These are phyloP conservation scores for Xylaria multiplex DNA, from an alignment of 2,329 filamentous ascomycete genomes.

Conservation along the genomic window DNA sequence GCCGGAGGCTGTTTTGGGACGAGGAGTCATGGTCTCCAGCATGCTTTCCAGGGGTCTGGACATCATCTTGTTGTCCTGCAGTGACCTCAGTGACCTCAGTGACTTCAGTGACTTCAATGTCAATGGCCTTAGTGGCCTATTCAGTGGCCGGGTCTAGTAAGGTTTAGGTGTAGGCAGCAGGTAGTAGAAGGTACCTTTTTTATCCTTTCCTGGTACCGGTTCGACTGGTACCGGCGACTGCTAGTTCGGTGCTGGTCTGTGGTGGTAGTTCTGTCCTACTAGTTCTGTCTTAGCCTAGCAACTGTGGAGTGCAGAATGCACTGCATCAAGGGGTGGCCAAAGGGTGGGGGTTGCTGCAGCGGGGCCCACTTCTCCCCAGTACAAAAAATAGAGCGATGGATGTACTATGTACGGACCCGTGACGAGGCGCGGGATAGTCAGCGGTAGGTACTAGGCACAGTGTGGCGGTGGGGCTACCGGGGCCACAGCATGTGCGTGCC, in stretches of 20 bases:
- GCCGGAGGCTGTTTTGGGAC: conserved; percentile 34
- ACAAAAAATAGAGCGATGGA: background rate
- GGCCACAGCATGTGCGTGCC: background rate
- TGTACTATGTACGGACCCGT: background rate
- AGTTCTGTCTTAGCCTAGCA: conserved; percentile 5
- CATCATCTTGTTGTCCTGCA: conserved; percentile 10
- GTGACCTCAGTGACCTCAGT: background rate
- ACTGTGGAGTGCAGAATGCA: conserved; percentile 29
- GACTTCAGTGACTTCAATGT: background rate
- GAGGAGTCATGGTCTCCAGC: conserved; percentile 40
- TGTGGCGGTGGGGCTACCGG: conserved; percentile 15
- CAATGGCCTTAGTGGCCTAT: no score
- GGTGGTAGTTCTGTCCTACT: no score
- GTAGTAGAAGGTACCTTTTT: background rate
- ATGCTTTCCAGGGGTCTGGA: conserved; percentile 37
- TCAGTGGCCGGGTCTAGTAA: background rate
- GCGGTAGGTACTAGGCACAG: conserved; percentile 11
- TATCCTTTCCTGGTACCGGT: background rate
- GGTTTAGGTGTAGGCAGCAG: background rate
- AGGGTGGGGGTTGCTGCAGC: conserved; percentile 9
- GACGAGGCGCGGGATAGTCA: background rate
- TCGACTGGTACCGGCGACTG: background rate
- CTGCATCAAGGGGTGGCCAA: conserved; percentile 19
- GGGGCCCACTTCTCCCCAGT: conserved; percentile 5
- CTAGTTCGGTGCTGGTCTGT: background rate